Evolutionary conservation across 305 asterid species (phyloP).

Genomic region (Plantago coronopus): DNA sequence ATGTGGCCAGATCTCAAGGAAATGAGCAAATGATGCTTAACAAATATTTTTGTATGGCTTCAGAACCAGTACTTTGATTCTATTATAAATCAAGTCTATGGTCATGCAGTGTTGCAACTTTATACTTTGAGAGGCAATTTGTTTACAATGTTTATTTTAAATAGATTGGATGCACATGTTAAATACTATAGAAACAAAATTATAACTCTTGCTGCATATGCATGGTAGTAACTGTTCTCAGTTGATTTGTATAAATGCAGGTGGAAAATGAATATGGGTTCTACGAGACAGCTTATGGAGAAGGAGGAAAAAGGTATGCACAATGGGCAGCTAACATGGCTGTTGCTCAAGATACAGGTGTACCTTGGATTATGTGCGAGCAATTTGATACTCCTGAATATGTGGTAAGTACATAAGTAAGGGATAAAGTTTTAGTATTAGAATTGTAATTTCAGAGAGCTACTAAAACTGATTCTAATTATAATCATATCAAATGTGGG

Average conservation of each 20-base stretch:
- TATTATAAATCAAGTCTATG: background rate
- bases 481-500: conserved; percentile 2
- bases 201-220: conserved; percentile 5
- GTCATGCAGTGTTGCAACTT: conserved; percentile 10
- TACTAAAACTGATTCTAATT: conserved; percentile 10
- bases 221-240: background rate
- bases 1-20: background rate
- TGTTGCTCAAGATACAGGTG: conserved; percentile 75
- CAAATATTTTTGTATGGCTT: background rate
- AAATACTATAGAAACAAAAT: conserved; percentile 11
- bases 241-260: conserved; percentile 36
- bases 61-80: background rate
- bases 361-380: conserved; percentile 96
- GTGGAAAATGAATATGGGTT: conserved; percentile 91
- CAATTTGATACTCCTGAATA: conserved; percentile 82
- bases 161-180: conserved; percentile 2
- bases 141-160: background rate
- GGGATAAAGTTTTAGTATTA: background rate
- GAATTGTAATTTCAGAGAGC: background rate
- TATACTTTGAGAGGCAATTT: conserved; percentile 11
- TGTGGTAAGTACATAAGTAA: conserved; percentile 46
- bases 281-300: conserved; percentile 83
- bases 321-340: conserved; percentile 89
- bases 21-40: background rate
- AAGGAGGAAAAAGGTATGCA: conserved; percentile 86